Conservation (phyloP, 805 yeast species). For the Kazachstania viticola region DNA sequence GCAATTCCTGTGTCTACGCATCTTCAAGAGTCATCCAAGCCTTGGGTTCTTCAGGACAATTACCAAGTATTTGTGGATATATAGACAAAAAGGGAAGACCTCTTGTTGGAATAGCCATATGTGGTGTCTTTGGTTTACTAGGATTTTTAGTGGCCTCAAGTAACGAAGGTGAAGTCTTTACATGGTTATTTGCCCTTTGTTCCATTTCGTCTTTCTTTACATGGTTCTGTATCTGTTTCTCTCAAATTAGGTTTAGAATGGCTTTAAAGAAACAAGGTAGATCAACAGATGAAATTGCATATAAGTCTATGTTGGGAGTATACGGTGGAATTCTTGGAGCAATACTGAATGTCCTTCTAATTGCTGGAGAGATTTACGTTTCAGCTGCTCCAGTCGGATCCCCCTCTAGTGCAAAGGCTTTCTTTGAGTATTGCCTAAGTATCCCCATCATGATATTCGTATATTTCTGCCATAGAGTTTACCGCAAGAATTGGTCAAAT, state of each 20-base stretch:
- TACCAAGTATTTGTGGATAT: conserved; percentile 36
- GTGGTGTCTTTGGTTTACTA: conserved; percentile 39
- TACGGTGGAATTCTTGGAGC: conserved; percentile 47
- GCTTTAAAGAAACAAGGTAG: conserved; percentile 34
- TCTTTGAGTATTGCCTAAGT: conserved; percentile 43
- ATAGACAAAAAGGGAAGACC: conserved; percentile 46
- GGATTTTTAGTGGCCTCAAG: conserved; percentile 52
- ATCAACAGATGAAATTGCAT: conserved; percentile 45
- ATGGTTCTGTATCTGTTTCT: conserved; percentile 62
- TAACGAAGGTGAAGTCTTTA: conserved; percentile 45
- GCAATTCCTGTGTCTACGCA: conserved; percentile 51
- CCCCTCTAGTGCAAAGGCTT: conserved; percentile 23
- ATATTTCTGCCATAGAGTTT: conserved; percentile 28
- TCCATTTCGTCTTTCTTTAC: conserved; percentile 65
- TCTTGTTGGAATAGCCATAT: conserved; percentile 33
- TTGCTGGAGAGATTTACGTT: conserved; percentile 62
- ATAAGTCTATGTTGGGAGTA: conserved; percentile 46
- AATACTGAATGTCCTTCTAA: conserved; percentile 38
- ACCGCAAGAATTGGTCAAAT: conserved; percentile 24
- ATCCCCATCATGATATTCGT: conserved; percentile 32
- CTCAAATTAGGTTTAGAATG: conserved; percentile 53
- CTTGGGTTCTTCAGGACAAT: conserved; percentile 39
- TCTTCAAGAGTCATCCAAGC: conserved; percentile 47
- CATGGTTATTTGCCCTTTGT: conserved; percentile 62
- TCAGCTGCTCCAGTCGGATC: conserved; percentile 51